These are phyloP conservation scores for Colletotrichum caudatum DNA, from an alignment of 2,329 filamentous ascomycete genomes.

Conservation along the genomic window DNA sequence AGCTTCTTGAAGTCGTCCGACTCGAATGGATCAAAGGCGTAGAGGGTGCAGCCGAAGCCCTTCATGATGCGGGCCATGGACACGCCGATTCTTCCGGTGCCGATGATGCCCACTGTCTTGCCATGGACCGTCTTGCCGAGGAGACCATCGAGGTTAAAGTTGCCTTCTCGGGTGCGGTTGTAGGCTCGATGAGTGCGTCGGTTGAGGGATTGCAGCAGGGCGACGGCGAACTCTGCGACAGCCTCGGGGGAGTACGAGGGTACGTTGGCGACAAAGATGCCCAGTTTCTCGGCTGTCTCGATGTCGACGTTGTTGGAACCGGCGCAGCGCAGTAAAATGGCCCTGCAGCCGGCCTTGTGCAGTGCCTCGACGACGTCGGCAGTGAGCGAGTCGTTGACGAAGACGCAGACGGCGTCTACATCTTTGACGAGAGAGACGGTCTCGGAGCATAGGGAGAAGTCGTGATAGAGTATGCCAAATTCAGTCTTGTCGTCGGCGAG, in stretches of 20 bases:
- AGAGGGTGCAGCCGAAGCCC: slow-evolving; percentile 73
- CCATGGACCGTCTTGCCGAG: slow-evolving; percentile 71
- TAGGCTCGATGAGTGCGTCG: slow-evolving; percentile 76
- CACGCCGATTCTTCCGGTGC: slow-evolving; percentile 74
- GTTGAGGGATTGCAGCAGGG: slow-evolving; percentile 75
- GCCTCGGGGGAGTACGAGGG: slow-evolving; percentile 77
- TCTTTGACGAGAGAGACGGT: slow-evolving; percentile 64
- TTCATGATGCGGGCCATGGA: slow-evolving; percentile 70
- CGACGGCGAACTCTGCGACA: slow-evolving; percentile 77
- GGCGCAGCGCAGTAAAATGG: slow-evolving; percentile 74
- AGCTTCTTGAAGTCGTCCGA: slow-evolving; percentile 60
- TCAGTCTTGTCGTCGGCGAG: slow-evolving; percentile 49
- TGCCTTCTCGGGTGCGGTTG: slow-evolving; percentile 75
- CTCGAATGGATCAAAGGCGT: slow-evolving; percentile 71
- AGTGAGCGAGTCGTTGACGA: slow-evolving; percentile 73
- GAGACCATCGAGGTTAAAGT: slow-evolving; percentile 75
- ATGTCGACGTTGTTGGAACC: slow-evolving; percentile 78
- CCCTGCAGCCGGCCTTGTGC: slow-evolving; percentile 62
- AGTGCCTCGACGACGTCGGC: slow-evolving; percentile 64
- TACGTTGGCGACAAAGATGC: slow-evolving; percentile 73
- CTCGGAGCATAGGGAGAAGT: slow-evolving; percentile 66
- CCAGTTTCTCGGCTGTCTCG: slow-evolving; percentile 62
- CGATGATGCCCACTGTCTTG: slow-evolving; percentile 75
- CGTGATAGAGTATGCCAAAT: slow-evolving; percentile 67
- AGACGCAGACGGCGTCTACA: slow-evolving; percentile 72